Base-by-base conservation (phyloP, 176 grass and related monocot species). In the Triticum timopheevii region DNA sequence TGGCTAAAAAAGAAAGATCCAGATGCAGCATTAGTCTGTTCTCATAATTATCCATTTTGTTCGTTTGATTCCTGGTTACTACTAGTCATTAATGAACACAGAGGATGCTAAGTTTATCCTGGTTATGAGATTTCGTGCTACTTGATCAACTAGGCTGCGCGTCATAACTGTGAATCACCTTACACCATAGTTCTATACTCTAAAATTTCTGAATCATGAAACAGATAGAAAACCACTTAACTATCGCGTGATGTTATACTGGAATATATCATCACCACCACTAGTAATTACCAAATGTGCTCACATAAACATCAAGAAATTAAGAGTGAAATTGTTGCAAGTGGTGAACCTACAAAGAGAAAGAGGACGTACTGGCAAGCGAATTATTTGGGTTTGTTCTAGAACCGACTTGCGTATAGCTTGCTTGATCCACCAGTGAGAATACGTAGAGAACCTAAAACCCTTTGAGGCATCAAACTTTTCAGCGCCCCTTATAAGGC, bases 401-500 rank as follows among this genome's bases (percentile, higher is more conserved):
- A 91, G 86, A 34, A 96, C 92, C 63, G 84, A 95, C 39, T 88
- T 98, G 63, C 93, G 86, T 66, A 98, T 93, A 80, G 94, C 84
- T 87, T 98, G 97, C 73, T 91, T 98, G 65, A 96, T 98, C 94
- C 94, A 98, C 94, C 97, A 96, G 78, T 96, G 92, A 47, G 92
- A 91, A 86, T 98, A 98, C 16, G 97, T 98, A 15, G 97, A 98
- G 66, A 96, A 98, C 58, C 95, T 96, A 80, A 98, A 98, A 83
- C 97, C 97, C 85, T 93, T 98, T 0, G 89, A 91, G 67, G 82
- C 92, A 70, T 98, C 94, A 90, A 98, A 98, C 56, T 94, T 98
- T 85, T 98, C 97, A 17, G 88, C 92, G 10, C 86, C 94, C 62
- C 84, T 90, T 78, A 91, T 80, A 16, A 98, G 89, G 40, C 97